Base-by-base conservation (phyloP, 2,329 filamentous ascomycete species). In the Diaporthe citriasiana region DNA sequence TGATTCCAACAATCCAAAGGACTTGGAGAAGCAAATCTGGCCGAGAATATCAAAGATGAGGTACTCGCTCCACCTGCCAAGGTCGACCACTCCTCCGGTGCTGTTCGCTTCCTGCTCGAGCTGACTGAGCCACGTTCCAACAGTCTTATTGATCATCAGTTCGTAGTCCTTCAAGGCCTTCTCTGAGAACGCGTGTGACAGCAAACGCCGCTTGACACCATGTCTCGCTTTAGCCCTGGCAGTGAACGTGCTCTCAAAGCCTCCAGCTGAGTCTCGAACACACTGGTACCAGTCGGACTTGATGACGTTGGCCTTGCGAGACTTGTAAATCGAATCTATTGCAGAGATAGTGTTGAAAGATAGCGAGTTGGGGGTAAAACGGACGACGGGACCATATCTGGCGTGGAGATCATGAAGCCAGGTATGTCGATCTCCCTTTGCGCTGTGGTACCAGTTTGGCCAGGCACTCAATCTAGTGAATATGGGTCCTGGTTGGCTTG, bases 361-460 rank as follows among this genome's bases (percentile, higher is more conserved):
- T 0, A 57, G 5, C 0, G 33, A 57, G 55, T 57, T 57, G 55
- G 55, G 55, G 19, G 33, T 38, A 25, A 57, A 57, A 57, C 55
- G 55, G 33, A 57, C 55, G 55, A 57, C 55, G 55, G 55, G 33
- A n/a, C 55, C 55, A 57, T 57, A 57, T 57, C 22, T 57, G 55
- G 33, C 55, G 4, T 57, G 55, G 33, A 57, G 55, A 38, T 0
- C 33, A 57, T 38, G 55, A 57, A 57, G 55, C 55, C 55, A 57
- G 33, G 55, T 57, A 57, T 57, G 55, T 38, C 55, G 55, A 19
- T 57, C 33, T 25, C 55, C 55, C 22, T 38, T 57, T 40, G 55
- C 55, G 55, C 19, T 19, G 38, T 57, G 55, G 33, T 57, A 57
- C 55, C 55, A 35, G 33, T 57, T 57, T 40, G 33, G 33, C 55